Percentiles rank a stretch among this genome's conserved stretches.
These are phyloP conservation scores for Chytriomyces hyalinus DNA, from an alignment of 192 early-diverging fungal genomes.

Conservation along the genomic window DNA sequence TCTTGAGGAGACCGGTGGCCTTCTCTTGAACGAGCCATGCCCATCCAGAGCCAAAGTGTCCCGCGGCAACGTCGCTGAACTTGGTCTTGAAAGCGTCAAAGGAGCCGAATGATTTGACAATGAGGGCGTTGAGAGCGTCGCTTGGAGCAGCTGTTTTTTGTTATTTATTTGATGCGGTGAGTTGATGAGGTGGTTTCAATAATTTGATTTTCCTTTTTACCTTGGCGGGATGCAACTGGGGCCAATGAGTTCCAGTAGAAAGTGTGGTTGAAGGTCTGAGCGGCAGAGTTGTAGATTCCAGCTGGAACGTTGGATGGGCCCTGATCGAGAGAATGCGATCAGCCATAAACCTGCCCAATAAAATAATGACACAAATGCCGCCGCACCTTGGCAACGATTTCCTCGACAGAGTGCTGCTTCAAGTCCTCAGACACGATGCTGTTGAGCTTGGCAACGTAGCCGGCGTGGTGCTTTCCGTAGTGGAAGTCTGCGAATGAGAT, in stretches of 20 bases:
- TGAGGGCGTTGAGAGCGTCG: slow-evolving; percentile 28
- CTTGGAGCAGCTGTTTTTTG: slow-evolving; percentile 15
- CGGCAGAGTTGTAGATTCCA: slow-evolving; percentile 58
- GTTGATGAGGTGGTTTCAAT: not conserved
- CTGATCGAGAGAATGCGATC: not conserved
- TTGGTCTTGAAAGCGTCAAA: slow-evolving; percentile 50
- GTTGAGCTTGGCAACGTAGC: slow-evolving; percentile 33
- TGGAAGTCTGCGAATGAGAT: not conserved
- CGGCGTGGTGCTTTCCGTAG: slow-evolving; percentile 27
- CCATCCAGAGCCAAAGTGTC: slow-evolving; percentile 54
- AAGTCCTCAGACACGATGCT: slow-evolving; percentile 19
- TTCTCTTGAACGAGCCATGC: slow-evolving; percentile 51
- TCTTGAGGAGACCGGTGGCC: slow-evolving; percentile 41
- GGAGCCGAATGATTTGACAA: slow-evolving; percentile 42
- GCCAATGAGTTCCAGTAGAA: slow-evolving; percentile 36
- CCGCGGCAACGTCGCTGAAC: slow-evolving; percentile 44
- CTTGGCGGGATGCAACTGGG: slow-evolving; percentile 12
- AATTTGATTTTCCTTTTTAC: not conserved
- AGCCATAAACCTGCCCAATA: not conserved
- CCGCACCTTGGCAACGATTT: slow-evolving; percentile 29
- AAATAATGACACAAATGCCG: not conserved
- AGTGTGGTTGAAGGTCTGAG: slow-evolving; percentile 44
- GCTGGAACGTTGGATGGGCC: slow-evolving; percentile 37
- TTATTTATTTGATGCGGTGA: not conserved
- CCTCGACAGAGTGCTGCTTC: slow-evolving; percentile 9